Conservation (phyloP, 1,139 yeast genomes). For the Saccharomyces hybrid region DNA sequence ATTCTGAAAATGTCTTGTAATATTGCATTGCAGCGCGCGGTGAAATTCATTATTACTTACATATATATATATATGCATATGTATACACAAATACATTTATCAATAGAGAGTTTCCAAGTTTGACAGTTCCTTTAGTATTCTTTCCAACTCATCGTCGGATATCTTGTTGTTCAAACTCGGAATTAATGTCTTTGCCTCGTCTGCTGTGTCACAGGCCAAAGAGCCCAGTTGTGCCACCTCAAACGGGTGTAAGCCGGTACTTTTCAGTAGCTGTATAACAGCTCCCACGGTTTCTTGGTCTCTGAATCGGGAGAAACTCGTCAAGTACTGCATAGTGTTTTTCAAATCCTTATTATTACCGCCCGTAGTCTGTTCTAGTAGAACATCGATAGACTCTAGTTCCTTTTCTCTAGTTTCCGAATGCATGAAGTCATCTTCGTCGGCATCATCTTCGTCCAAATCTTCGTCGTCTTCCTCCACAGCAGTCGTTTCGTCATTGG, state of each 20-base stretch:
- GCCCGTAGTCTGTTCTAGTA: constrained; percentile 38
- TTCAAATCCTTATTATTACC: constrained; percentile 70
- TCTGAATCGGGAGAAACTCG: constrained; percentile 81
- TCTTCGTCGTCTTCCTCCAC: constrained; percentile 17
- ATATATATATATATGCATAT: background rate
- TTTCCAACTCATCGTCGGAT: constrained; percentile 79
- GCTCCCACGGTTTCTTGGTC: constrained; percentile 91
- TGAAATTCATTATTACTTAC: background rate
- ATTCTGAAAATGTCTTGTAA: background rate
- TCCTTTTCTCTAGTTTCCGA: constrained; percentile 33
- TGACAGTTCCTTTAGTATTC: constrained; percentile 76
- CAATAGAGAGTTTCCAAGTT: constrained; percentile 46
- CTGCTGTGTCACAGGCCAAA: constrained; percentile 91
- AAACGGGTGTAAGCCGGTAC: constrained; percentile 83
- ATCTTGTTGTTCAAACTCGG: constrained; percentile 80
- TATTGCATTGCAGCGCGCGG: background rate
- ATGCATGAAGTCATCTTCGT: constrained; percentile 30
- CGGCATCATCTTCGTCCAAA: constrained; percentile 31
- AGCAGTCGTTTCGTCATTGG: constrained; percentile 9
- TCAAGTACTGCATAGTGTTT: constrained; percentile 81
- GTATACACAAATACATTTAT: constrained; percentile 1
- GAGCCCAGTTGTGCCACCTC: constrained; percentile 94
- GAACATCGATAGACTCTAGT: constrained; percentile 26
- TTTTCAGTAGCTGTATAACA: constrained; percentile 75
- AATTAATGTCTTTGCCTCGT: constrained; percentile 89